Conservation (phyloP, 2,329 filamentous ascomycete genomes). For the Alternaria novae-zelandiae region DNA sequence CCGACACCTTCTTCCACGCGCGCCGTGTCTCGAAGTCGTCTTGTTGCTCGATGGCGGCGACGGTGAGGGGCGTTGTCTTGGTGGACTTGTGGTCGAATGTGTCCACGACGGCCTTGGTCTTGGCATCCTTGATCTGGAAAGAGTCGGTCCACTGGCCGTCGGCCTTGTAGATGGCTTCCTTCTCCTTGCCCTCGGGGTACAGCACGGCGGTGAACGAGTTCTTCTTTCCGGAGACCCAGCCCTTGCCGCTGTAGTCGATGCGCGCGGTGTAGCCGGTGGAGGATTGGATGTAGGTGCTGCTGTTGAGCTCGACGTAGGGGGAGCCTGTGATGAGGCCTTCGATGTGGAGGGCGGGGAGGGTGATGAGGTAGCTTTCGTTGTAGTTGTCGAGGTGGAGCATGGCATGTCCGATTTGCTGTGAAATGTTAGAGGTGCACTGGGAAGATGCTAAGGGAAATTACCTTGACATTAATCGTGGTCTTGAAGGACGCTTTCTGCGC, state of each 20-base stretch:
- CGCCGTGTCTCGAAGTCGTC: constrained; percentile 86
- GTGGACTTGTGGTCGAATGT: constrained; percentile 56
- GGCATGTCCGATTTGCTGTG: constrained; percentile 82
- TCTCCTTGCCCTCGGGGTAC: constrained; percentile 72
- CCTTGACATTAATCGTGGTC: constrained; percentile 88
- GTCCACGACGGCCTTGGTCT: constrained; percentile 52
- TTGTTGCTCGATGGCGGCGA: constrained; percentile 78
- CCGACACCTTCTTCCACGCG: constrained; percentile 86
- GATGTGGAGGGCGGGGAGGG: constrained; percentile 88
- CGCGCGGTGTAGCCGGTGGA: constrained; percentile 86
- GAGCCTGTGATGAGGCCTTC: constrained; percentile 87
- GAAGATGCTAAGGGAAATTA: background rate
- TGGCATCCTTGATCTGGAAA: constrained; percentile 77
- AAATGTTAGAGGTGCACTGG: constrained; percentile 2
- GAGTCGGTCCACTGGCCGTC: constrained; percentile 89
- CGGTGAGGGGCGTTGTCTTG: constrained; percentile 68
- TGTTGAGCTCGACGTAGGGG: constrained; percentile 91
- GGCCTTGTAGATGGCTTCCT: constrained; percentile 78
- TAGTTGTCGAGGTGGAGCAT: constrained; percentile 73
- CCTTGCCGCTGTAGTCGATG: constrained; percentile 91
- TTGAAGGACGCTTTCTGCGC: constrained; percentile 96
- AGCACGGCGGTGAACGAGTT: constrained; percentile 83
- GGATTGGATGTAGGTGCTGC: constrained; percentile 82
- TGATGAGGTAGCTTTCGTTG: constrained; percentile 84
- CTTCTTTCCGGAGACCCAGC: constrained; percentile 95